Percentiles rank a stretch among this genome's conserved stretches.
phyloP scores from a whole-genome alignment of 2,329 filamentous ascomycete species.

The Aureobasidium sp. region DNA sequence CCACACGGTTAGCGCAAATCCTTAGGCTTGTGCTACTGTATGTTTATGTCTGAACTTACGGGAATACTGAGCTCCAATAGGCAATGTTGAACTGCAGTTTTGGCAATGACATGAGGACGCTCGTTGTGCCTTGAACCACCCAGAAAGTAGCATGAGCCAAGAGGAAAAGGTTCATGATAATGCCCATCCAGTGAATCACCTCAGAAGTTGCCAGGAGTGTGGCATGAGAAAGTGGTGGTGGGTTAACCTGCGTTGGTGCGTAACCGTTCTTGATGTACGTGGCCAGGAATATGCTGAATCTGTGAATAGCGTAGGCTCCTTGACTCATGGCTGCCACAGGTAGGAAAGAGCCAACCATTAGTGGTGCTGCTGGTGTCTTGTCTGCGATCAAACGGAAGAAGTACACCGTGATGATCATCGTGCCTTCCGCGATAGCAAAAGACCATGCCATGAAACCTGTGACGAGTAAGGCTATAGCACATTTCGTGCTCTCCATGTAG shows the following conservation, averaged over 20 bases:
- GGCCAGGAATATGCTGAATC: conserved; percentile 19
- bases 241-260: conserved; percentile 15
- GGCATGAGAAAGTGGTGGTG: conserved; percentile 15
- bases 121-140: conserved; percentile 19
- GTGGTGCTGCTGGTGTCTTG: conserved; percentile 14
- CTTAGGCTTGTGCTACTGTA: neutral
- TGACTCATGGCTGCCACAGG: conserved; percentile 18
- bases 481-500: conserved; percentile 11
- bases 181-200: conserved; percentile 22
- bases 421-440: neutral
- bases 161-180: conserved; percentile 19
- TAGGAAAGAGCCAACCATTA: conserved; percentile 16
- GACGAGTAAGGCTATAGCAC: conserved; percentile 9
- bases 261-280: conserved; percentile 18
- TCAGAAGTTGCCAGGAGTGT: conserved; percentile 19
- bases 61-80: conserved; percentile 24
- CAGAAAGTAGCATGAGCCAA: conserved; percentile 23
- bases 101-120: conserved; percentile 17
- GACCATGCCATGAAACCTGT: conserved; percentile 11
- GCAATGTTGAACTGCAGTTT: conserved; percentile 21
- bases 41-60: neutral
- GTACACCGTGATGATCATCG: conserved; percentile 16
- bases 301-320: conserved; percentile 20
- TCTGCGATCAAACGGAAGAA: conserved; percentile 17
- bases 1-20: neutral